A percentile compares a stretch with the other conserved stretches of the same genome.
phyloP scores from a whole-genome alignment of 2,329 filamentous ascomycete species.

The Aspergillus viridinutans region DNA sequence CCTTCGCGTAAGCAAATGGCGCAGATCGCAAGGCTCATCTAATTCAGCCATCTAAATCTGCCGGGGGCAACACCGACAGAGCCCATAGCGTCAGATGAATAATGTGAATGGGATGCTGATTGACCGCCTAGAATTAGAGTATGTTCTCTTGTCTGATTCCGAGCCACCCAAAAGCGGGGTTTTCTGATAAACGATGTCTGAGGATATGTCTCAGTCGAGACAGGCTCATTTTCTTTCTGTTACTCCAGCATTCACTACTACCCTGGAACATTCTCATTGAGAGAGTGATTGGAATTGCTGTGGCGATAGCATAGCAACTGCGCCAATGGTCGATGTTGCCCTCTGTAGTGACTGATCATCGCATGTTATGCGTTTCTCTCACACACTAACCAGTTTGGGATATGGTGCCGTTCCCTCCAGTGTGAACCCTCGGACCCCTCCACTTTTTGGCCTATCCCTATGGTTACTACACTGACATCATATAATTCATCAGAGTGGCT shows the following conservation, averaged over 20 bases:
- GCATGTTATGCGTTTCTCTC: slow-evolving; percentile 13
- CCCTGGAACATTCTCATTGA: not conserved
- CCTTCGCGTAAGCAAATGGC: not conserved
- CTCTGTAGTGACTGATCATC: slow-evolving; percentile 2
- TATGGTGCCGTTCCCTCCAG: slow-evolving; percentile 1
- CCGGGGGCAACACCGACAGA: slow-evolving; percentile 3
- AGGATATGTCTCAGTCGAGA: not conserved
- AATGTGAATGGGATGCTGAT: not conserved
- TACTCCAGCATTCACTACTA: not conserved
- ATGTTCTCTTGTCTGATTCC: not conserved
- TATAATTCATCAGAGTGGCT: not conserved
- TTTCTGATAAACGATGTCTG: not conserved
- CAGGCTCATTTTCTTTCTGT: not conserved
- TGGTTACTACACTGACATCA: slow-evolving; percentile 9
- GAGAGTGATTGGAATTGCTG: not conserved
- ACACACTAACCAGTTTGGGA: not conserved
- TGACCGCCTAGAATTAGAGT: not conserved
- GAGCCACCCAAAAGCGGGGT: not conserved
- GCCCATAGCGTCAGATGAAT: not conserved
- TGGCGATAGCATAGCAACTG: slow-evolving; percentile 1
- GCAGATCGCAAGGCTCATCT: slow-evolving; percentile 9
- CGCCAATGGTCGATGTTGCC: slow-evolving; percentile 6
- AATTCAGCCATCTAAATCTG: not conserved
- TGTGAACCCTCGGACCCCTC: slow-evolving; percentile 4
- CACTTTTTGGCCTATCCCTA: slow-evolving; percentile 6